Evolutionary conservation across 1,284 basidiomycete genomes (phyloP), one percentile per base, ranked within the genome.

Genomic region (Malassezia obtusa): DNA sequence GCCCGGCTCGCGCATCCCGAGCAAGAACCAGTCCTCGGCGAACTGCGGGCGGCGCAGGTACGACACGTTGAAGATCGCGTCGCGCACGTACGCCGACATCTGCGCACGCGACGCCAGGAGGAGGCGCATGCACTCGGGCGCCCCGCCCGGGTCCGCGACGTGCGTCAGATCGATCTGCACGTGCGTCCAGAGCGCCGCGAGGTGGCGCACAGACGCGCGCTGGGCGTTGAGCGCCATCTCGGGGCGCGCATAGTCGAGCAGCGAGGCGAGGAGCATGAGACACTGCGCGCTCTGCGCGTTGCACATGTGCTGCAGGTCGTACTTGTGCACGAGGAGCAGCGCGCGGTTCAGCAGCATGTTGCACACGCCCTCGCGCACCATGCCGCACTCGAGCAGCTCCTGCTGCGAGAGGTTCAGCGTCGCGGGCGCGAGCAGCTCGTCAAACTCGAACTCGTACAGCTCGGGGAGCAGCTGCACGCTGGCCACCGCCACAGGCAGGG

Each of bases 281-380:
- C 60, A 44, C 39, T 61, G 59, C 19, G 64, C 41, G 28, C 57
- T 58, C 49, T 71, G 68, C 17, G 63, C 48, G 19, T 59, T 61
- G 1, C 63, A 60, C 41, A 57, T 62, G 49, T 63, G 57, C 40
- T 65, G 52, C 4, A 72, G 52, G 30, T 70, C 56, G 56, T 72
- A 58, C 50, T 62, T 65, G 57, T 71, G 58, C 35, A 68, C 65
- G 17, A 72, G 39, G 6, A 60, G 61, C 15, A 71, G 53, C 7
- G 63, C 66, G 14, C 63, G 61, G 22, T 60, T 63, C 24, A 71
- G 41, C 17, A 71, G 47, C 17, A 61, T 50, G 26, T 66, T 65
- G 51, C 61, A 67, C 48, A 65, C 65, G 7, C 62, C 38, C 32
- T 68, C 64, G n/a, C 69, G 56, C n/a, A 64, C 59, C 28, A 53